Conservation (phyloP, 139 green algal genomes). For the Chlamydomonas sp. region DNA sequence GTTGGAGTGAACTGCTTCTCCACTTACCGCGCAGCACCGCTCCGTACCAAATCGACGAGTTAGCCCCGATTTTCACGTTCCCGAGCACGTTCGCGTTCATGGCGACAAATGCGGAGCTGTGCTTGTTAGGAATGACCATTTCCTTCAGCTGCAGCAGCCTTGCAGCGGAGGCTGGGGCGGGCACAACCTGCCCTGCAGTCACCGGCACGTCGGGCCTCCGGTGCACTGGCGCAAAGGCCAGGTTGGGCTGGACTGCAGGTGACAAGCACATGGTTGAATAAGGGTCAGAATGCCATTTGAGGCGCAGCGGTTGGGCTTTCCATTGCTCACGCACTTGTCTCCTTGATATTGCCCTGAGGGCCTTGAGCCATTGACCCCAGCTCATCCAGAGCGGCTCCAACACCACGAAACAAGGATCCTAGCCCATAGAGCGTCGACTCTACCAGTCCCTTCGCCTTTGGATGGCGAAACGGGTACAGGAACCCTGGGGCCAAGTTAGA, state of each 20-base stretch:
- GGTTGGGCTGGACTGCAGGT: slow-evolving; percentile 61
- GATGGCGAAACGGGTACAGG: slow-evolving; percentile 45
- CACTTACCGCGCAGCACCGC: slow-evolving; percentile 85
- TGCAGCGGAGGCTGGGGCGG: slow-evolving; percentile 6
- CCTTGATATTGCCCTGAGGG: slow-evolving; percentile 36
- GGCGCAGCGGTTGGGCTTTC: not conserved
- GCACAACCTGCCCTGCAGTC: slow-evolving; percentile 19
- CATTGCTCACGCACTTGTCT: slow-evolving; percentile 33
- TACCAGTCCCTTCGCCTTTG: slow-evolving; percentile 37
- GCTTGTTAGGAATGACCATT: slow-evolving; percentile 66
- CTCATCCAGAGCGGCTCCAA: slow-evolving; percentile 55
- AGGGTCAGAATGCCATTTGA: not conserved
- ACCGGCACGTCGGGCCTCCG: slow-evolving; percentile 25
- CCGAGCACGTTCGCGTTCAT: slow-evolving; percentile 91
- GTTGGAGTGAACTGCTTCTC: not conserved
- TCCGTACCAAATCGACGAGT: slow-evolving; percentile 92
- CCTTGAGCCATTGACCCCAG: slow-evolving; percentile 57
- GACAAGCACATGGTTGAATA: not conserved
- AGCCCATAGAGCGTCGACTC: slow-evolving; percentile 53
- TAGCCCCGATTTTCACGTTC: slow-evolving; percentile 88
- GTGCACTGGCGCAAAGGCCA: slow-evolving; percentile 60
- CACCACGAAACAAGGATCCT: slow-evolving; percentile 41
- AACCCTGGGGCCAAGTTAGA: slow-evolving; percentile 13
- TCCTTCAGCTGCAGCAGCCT: slow-evolving; percentile 28
- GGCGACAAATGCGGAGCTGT: slow-evolving; percentile 81